These are phyloP conservation scores for Clonostachys byssicola DNA, from an alignment of 2,329 filamentous ascomycete genomes.

Conservation along the genomic window DNA sequence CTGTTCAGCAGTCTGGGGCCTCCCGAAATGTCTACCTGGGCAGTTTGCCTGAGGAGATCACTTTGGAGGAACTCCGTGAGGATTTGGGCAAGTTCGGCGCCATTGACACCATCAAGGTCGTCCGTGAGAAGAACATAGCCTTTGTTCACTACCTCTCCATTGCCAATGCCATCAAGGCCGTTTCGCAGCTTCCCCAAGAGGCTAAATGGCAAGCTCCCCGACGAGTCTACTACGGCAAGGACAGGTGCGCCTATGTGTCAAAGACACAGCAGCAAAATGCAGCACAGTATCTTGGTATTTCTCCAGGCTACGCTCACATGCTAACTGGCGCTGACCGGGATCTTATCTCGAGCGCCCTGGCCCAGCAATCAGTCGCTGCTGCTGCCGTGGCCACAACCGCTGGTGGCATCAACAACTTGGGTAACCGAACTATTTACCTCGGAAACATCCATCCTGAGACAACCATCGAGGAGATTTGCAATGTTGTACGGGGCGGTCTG, in stretches of 20 bases:
- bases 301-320: slow-evolving; percentile 93
- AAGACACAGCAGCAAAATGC: slow-evolving; percentile 99
- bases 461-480: slow-evolving; percentile 99
- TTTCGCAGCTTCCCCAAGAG: slow-evolving; percentile 93
- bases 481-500: slow-evolving; percentile 91
- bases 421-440: slow-evolving; percentile 95
- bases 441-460: slow-evolving; percentile 99
- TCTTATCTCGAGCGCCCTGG: slow-evolving; percentile 91
- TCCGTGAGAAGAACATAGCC: slow-evolving; percentile 95
- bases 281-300: slow-evolving; percentile 95
- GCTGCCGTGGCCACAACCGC: slow-evolving; percentile 95
- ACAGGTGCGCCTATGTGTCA: slow-evolving; percentile 95
- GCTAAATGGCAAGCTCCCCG: slow-evolving; percentile 94
- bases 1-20: slow-evolving; percentile 94
- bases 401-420: slow-evolving; percentile 94
- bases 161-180: slow-evolving; percentile 96
- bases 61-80: slow-evolving; percentile 88
- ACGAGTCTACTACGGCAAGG: slow-evolving; percentile 97
- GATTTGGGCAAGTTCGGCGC: slow-evolving; percentile 94
- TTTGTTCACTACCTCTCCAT: slow-evolving; percentile 98
- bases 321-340: slow-evolving; percentile 94
- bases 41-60: slow-evolving; percentile 84
- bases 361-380: slow-evolving; percentile 95
- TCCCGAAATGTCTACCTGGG: slow-evolving; percentile 97
- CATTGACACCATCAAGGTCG: slow-evolving; percentile 96